A percentile compares a stretch with the other conserved stretches of the same genome.
Conservation (phyloP, 1,284 basidiomycete species). For the Sanguinoderma infundibulare region DNA sequence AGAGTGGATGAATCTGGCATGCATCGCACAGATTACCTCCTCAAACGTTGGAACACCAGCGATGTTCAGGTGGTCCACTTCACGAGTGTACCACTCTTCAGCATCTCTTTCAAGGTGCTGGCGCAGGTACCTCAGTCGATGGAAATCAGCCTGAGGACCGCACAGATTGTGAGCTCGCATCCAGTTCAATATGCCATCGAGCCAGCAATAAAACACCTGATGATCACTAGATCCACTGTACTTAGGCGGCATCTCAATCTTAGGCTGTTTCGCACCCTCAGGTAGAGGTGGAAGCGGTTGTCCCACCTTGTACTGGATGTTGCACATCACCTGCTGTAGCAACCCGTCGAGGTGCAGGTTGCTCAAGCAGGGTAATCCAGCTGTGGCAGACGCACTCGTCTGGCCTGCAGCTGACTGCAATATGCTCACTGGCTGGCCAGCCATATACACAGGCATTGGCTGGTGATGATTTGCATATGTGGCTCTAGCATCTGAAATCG, state of each 20-base stretch:
- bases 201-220: neutral
- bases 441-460: no score
- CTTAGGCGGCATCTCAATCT: no score
- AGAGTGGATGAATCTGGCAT: no score
- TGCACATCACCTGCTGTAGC: neutral
- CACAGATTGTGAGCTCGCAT: neutral
- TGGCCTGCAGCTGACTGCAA: no score
- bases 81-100: neutral
- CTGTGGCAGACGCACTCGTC: neutral
- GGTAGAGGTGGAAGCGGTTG: neutral
- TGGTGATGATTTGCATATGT: no score
- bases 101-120: neutral
- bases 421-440: no score
- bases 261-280: slow-evolving; percentile 1
- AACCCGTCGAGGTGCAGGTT: neutral
- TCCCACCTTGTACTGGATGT: slow-evolving; percentile 2
- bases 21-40: no score
- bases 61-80: neutral
- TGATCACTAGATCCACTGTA: neutral
- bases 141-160: neutral
- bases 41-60: neutral
- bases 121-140: neutral
- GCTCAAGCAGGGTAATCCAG: no score
- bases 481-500: no score
- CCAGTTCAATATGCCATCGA: neutral